Conservation (phyloP, 139 green algal species). For the Chlamydomonas sp. region DNA sequence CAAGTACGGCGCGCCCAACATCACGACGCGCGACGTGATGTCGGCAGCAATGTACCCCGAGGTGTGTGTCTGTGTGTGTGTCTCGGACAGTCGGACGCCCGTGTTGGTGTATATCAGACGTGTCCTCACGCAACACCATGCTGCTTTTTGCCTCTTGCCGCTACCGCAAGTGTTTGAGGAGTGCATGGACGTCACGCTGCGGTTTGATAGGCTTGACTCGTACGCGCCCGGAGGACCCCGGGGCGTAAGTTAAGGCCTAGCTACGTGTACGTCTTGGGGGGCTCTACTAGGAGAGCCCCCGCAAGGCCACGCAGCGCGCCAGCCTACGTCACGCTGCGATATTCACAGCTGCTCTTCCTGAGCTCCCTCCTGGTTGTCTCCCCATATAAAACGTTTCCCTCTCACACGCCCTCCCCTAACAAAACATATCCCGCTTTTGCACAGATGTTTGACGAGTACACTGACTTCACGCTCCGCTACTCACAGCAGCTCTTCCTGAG, state of each 20-base stretch:
- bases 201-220: too few species aligned
- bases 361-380: neutral
- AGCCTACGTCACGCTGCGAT: neutral
- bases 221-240: too few species aligned
- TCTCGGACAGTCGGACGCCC: too few species aligned
- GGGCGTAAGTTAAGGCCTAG: too few species aligned
- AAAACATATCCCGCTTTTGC: neutral
- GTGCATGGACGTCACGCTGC: conserved; percentile 51
- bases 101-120: too few species aligned
- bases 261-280: too few species aligned
- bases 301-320: too few species aligned
- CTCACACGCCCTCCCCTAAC: neutral
- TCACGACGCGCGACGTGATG: conserved; percentile 69
- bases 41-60: conserved; percentile 80
- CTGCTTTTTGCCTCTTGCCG: too few species aligned
- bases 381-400: too few species aligned
- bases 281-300: too few species aligned
- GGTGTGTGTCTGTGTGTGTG: conserved; percentile 18
- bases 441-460: conserved; percentile 77
- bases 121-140: too few species aligned
- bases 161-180: conserved; percentile 75
- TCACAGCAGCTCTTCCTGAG: too few species aligned
- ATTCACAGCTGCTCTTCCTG: neutral
- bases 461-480: conserved; percentile 50
- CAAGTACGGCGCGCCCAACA: conserved; percentile 52